Base-by-base conservation (phyloP, 768 basidiomycete species). In the Xanthoconium stramineum region DNA sequence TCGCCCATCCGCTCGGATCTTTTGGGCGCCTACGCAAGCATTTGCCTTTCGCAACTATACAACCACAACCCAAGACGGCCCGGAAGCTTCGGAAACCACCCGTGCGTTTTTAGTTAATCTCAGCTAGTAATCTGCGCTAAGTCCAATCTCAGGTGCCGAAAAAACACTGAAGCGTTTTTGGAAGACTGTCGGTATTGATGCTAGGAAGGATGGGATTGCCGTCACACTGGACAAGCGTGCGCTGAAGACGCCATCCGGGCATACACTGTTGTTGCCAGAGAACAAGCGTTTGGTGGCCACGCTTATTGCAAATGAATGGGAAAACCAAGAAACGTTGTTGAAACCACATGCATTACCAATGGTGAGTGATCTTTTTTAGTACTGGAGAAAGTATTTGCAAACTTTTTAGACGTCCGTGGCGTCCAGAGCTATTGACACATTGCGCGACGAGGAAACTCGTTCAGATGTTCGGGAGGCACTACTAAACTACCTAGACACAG, bases 301-400 rank as follows among this genome's bases (percentile, higher is more conserved):
- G 2, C 79, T 97, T 54, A 85, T 98, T 63, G 97, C 94, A 19
- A 81, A 89, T 53, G 97, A 99, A 75, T 99, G 97, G 97, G 94
- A 99, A 65, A 89, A 88, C 65, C 96, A 98, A 73, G 85, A 85
- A 55, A 86, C 77, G 6, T 65, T 95, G 2, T 68, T 98, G 59
- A 98, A 95, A 71, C 89, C 89, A 28, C 91, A 96, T 70, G 88
- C 94, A 1, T 74, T 99, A 28, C 94, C 97, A 15, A 83, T 97
- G 82, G 96, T 97, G 68, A 51, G 77, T 61, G 17, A 45, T 50
- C 13, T 46, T 28, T 44, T 42, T 43, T n/a, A 7, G 36, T 36
- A 19, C 55, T 44, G n/a, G 32, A 50, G 45, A 37, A n/a, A 8
- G 36, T 3, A 32, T 43, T 57, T 54, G 61, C 60, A 44, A 55